Evolutionary conservation across 495 filamentous ascomycete species (phyloP).

Genomic region (Penicillium daleae): DNA sequence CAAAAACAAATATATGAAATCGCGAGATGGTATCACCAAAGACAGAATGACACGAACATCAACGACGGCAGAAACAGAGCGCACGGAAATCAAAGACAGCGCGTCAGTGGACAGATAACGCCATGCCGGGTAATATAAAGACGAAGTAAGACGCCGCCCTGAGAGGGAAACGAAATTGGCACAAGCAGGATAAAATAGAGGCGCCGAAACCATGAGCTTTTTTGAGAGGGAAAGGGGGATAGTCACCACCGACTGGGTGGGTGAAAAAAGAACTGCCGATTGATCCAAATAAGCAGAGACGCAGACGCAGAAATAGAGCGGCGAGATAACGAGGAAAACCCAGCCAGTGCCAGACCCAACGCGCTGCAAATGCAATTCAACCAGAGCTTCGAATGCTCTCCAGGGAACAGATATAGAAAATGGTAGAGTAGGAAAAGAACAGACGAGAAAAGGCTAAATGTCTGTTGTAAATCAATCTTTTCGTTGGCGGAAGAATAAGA

Average conservation of each 20-base stretch:
- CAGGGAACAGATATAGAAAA: constrained; percentile 4
- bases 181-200: constrained; percentile 17
- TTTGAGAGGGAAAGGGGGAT: constrained; percentile 11
- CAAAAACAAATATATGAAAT: constrained; percentile 20
- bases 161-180: constrained; percentile 23
- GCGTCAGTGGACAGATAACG: constrained; percentile 23
- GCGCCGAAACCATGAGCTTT: constrained; percentile 38
- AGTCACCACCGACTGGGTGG: constrained; percentile 20
- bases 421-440: constrained; percentile 7
- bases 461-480: not conserved
- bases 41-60: constrained; percentile 39
- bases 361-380: constrained; percentile 38
- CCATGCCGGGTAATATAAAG: constrained; percentile 25
- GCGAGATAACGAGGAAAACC: constrained; percentile 28
- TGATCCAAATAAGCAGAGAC: constrained; percentile 15
- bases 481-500: constrained; percentile 5
- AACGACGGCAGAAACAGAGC: constrained; percentile 19
- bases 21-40: constrained; percentile 53
- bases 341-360: constrained; percentile 34
- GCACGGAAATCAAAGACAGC: constrained; percentile 21
- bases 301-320: constrained; percentile 17
- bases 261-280: constrained; percentile 12
- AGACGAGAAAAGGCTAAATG: not conserved
- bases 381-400: constrained; percentile 30
- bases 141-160: constrained; percentile 37